A percentile compares a stretch with the other conserved stretches of the same genome.
phyloP scores from a whole-genome alignment of 495 filamentous ascomycete genomes.

The Penicillium goetzii region DNA sequence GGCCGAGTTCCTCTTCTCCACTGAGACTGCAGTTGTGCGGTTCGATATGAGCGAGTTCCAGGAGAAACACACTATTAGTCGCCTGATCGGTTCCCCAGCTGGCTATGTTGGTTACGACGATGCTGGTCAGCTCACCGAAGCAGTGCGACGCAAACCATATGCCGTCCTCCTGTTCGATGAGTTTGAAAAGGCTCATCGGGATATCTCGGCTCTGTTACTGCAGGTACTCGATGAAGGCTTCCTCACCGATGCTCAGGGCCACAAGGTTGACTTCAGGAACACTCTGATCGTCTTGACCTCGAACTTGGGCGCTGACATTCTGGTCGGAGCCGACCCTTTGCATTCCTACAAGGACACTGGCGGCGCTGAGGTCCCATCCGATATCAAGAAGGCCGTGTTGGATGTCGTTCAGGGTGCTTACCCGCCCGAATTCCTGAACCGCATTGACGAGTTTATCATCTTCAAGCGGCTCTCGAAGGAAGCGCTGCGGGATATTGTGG shows the following conservation, averaged over 20 bases:
- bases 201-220: constrained; percentile 90
- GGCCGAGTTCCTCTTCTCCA: constrained; percentile 89
- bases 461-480: constrained; percentile 80
- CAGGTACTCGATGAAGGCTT: constrained; percentile 97
- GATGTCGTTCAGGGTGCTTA: constrained; percentile 80
- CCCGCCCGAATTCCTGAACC: constrained; percentile 93
- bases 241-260: constrained; percentile 92
- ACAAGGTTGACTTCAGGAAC: constrained; percentile 94
- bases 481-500: constrained; percentile 88
- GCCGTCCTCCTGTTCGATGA: constrained; percentile 95
- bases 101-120: constrained; percentile 98
- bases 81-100: constrained; percentile 88
- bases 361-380: constrained; percentile 66
- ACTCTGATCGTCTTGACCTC: constrained; percentile 95
- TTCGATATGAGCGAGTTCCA: constrained; percentile 99
- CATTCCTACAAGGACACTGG: constrained; percentile 54
- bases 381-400: constrained; percentile 79
- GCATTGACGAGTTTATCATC: constrained; percentile 95
- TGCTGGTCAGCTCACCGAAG: constrained; percentile 94
- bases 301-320: constrained; percentile 70
- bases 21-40: constrained; percentile 82
- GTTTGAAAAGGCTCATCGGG: constrained; percentile 95
- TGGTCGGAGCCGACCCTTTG: constrained; percentile 49
- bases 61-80: constrained; percentile 93
- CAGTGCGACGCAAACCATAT: constrained; percentile 92